Percentiles rank a stretch among this genome's conserved stretches.
Evolutionary conservation across 495 filamentous ascomycete genomes (phyloP).

Genomic region (Penicillium longicatenatum): DNA sequence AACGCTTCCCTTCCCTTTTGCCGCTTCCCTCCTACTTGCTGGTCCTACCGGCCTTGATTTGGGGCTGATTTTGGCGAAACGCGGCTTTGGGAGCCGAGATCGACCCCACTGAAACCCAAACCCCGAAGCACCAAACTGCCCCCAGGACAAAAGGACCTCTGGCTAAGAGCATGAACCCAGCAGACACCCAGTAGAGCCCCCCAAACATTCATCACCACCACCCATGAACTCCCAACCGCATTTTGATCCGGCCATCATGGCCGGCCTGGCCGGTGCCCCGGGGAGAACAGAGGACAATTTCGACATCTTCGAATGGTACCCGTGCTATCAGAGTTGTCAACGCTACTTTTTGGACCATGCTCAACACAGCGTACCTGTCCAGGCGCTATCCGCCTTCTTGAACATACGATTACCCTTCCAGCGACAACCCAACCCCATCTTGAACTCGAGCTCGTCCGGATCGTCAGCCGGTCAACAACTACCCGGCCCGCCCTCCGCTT

Average conservation of each 20-base stretch:
- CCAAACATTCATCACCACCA: conserved; percentile 22
- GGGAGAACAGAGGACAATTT: conserved; percentile 45
- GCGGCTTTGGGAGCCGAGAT: conserved; percentile 12
- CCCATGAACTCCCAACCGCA: conserved; percentile 39
- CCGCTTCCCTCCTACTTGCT: not conserved
- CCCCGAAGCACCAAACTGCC: conserved; percentile 10
- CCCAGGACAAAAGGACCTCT: conserved; percentile 1
- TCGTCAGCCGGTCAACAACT: conserved; percentile 29
- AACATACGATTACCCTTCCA: conserved; percentile 71
- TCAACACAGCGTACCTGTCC: conserved; percentile 78
- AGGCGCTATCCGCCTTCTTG: conserved; percentile 87
- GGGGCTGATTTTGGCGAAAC: not conserved
- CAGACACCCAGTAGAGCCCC: conserved; percentile 20
- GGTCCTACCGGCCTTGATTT: not conserved
- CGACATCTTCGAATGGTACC: conserved; percentile 94
- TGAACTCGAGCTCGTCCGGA: conserved; percentile 37
- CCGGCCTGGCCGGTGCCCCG: conserved; percentile 39
- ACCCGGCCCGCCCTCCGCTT: conserved; percentile 54
- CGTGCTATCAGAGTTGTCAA: conserved; percentile 87
- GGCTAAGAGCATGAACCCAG: conserved; percentile 5
- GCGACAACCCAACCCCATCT: conserved; percentile 38
- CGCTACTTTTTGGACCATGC: conserved; percentile 92
- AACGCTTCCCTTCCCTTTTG: conserved; percentile 18
- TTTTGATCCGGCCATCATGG: conserved; percentile 45
- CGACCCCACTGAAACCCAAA: conserved; percentile 18